Evolutionary conservation across 2,329 filamentous ascomycete species (phyloP).

Genomic region (Arthrobotrys conoides): DNA sequence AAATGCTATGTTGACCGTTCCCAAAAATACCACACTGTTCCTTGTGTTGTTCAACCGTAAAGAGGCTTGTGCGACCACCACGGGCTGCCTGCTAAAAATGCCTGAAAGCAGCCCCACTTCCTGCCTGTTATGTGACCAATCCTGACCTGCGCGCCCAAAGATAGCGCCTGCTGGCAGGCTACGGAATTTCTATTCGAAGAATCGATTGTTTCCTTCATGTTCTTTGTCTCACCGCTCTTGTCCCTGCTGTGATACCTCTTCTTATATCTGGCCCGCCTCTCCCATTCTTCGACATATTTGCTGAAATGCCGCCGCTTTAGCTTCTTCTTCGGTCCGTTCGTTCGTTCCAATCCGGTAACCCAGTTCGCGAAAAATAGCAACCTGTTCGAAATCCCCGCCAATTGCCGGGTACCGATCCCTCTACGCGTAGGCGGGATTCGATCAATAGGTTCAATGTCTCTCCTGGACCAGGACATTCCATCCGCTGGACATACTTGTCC

Average conservation of each 20-base stretch:
- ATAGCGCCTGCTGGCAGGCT: constrained; percentile 3
- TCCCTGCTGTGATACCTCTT: neutral
- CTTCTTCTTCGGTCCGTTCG: neutral
- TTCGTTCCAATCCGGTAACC: constrained; percentile 32
- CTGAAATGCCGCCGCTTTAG: constrained; percentile 30
- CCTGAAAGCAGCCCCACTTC: constrained; percentile 35
- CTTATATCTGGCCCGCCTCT: neutral
- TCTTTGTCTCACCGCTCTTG: neutral
- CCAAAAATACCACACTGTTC: constrained; percentile 15
- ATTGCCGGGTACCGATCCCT: constrained; percentile 2
- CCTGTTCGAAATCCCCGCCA: constrained; percentile 20
- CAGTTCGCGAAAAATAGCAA: constrained; percentile 48
- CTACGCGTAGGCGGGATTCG: neutral
- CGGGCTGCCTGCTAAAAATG: constrained; percentile 15
- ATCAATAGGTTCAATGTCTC: constrained; percentile 39
- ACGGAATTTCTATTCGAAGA: neutral
- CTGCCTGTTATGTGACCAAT: neutral
- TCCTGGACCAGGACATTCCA: constrained; percentile 46
- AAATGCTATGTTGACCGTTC: neutral
- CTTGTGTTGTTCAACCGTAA: neutral
- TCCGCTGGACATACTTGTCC: constrained; percentile 38
- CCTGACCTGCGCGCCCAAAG: neutral
- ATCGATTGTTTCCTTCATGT: neutral
- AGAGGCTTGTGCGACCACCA: neutral
- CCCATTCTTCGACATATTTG: neutral